Percentiles rank a stretch among this genome's conserved stretches.
Evolutionary conservation across 2,329 filamentous ascomycete genomes (phyloP).

Genomic region (Ophiocordyceps sinensis): DNA sequence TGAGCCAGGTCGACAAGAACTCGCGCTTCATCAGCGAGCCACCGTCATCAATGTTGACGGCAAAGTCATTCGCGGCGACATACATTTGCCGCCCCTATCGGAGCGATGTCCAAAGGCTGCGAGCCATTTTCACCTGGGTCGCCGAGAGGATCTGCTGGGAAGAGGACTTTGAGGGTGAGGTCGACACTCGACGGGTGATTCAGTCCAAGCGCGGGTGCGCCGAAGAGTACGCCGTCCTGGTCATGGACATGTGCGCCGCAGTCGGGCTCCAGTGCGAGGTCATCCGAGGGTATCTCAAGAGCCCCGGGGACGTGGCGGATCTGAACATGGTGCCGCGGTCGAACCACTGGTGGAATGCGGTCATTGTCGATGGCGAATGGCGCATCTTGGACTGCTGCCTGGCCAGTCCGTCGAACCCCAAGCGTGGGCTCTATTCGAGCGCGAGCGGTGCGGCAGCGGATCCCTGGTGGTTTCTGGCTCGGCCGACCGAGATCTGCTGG

Average conservation of each 20-base stretch:
- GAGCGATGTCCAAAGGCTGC: conserved; percentile 81
- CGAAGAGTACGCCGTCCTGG: conserved; percentile 77
- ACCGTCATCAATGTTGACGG: conserved; percentile 66
- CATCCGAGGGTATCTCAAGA: conserved; percentile 80
- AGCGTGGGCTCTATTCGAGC: conserved; percentile 62
- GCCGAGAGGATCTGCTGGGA: conserved; percentile 94
- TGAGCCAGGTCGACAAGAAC: conserved; percentile 88
- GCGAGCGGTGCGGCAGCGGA: conserved; percentile 58
- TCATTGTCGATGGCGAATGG: conserved; percentile 89
- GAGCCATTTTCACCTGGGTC: conserved; percentile 96
- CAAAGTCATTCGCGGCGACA: conserved; percentile 69
- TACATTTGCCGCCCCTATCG: conserved; percentile 91
- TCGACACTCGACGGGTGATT: conserved; percentile 74
- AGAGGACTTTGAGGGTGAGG: conserved; percentile 74
- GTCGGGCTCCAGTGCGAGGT: conserved; percentile 81
- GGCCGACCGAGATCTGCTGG: conserved; percentile 83
- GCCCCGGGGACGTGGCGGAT: conserved; percentile 71
- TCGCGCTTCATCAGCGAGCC: conserved; percentile 71
- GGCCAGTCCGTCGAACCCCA: conserved; percentile 80
- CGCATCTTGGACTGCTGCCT: conserved; percentile 90
- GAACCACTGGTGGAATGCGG: conserved; percentile 97
- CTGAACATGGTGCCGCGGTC: conserved; percentile 68
- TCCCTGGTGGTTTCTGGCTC: conserved; percentile 83
- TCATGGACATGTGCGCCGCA: conserved; percentile 85
- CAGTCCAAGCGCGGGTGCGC: conserved; percentile 72